phyloP scores from a whole-genome alignment of 805 yeast genomes.

The Saturnispora hagleri region DNA sequence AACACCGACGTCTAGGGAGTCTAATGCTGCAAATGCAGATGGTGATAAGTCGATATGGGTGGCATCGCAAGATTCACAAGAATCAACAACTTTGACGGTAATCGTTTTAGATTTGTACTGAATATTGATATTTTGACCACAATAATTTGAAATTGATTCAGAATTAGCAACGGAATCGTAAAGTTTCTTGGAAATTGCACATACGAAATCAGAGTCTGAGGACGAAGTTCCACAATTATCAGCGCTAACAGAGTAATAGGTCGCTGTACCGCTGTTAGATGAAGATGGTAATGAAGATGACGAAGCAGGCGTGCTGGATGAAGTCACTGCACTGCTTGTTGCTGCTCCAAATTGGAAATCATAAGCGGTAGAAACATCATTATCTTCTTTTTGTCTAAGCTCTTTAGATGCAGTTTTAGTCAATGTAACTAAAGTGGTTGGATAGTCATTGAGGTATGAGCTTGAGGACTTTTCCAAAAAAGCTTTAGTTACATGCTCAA shows the following conservation, averaged over 20 bases:
- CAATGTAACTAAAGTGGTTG: slow-evolving; percentile 2
- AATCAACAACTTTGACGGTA: slow-evolving; percentile 44
- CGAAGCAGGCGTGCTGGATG: slow-evolving; percentile 8
- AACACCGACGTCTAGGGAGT: slow-evolving; percentile 38
- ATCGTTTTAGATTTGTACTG: slow-evolving; percentile 39
- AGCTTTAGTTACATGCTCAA: not conserved
- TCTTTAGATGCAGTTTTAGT: not conserved
- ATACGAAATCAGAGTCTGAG: slow-evolving; percentile 34
- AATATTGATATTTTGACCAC: slow-evolving; percentile 43
- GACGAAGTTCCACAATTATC: slow-evolving; percentile 45
- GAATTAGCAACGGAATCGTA: slow-evolving; percentile 24
- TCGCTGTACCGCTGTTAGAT: slow-evolving; percentile 35
- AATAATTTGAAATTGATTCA: slow-evolving; percentile 30
- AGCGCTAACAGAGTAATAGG: slow-evolving; percentile 36
- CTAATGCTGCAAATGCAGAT: slow-evolving; percentile 39
- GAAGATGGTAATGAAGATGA: slow-evolving; percentile 8
- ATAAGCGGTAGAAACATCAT: not conserved
- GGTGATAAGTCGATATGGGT: slow-evolving; percentile 46
- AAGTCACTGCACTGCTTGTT: slow-evolving; percentile 3
- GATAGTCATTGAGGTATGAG: not conserved
- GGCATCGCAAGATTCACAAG: slow-evolving; percentile 41
- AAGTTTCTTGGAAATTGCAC: slow-evolving; percentile 39
- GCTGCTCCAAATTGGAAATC: not conserved
- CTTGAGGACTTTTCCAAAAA: not conserved
- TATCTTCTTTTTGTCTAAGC: not conserved